These are phyloP conservation scores for Voacanga thouarsii DNA, from an alignment of 257 asterid genomes.

Conservation along the genomic window DNA sequence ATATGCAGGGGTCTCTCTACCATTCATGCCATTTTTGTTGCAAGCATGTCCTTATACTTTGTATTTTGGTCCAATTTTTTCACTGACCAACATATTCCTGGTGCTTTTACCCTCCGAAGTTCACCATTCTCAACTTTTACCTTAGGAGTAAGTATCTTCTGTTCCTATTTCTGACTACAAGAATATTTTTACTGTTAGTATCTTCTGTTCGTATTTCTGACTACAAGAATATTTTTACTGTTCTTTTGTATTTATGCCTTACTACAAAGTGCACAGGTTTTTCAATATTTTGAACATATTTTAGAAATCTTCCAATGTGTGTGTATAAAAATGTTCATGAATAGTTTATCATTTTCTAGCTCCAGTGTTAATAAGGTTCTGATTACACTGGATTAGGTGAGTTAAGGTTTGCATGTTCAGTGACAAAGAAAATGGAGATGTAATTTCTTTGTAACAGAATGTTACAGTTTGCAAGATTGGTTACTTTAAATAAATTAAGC, in stretches of 20 bases:
- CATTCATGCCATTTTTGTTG: constrained; percentile 78
- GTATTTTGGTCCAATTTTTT: constrained; percentile 85
- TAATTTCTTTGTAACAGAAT: neutral
- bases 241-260: neutral
- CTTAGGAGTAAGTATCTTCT: constrained; percentile 61
- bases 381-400: neutral
- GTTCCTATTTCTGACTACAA: neutral
- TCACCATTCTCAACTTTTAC: constrained; percentile 71
- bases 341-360: neutral
- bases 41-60: constrained; percentile 68
- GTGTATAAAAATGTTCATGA: neutral
- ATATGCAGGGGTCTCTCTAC: constrained; percentile 87
- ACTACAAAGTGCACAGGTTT: neutral
- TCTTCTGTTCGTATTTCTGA: neutral
- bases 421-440: neutral
- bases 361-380: neutral
- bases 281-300: neutral
- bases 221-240: neutral
- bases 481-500: too few relatives aligned
- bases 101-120: constrained; percentile 60
- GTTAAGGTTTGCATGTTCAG: neutral
- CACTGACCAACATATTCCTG: constrained; percentile 54
- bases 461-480: neutral
- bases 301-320: neutral
- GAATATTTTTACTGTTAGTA: constrained; percentile 11